Conservation (phyloP, 495 filamentous ascomycete species). For the Neurospora intermedia region DNA sequence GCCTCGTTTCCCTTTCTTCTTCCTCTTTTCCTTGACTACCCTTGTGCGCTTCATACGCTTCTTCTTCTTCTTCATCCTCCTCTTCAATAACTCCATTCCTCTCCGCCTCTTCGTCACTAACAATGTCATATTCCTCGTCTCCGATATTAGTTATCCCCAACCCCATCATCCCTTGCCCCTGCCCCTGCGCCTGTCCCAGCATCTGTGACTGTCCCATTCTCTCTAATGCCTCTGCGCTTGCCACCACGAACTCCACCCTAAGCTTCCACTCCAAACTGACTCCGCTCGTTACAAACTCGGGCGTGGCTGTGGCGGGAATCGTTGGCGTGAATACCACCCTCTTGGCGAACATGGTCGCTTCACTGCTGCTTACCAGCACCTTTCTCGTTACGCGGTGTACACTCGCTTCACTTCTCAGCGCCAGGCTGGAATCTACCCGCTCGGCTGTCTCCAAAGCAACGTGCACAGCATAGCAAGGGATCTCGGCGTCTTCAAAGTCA, state of each 20-base stretch:
- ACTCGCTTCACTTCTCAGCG: slow-evolving; percentile 72
- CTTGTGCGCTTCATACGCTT: slow-evolving; percentile 5
- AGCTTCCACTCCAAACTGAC: slow-evolving; percentile 80
- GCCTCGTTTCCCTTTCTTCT: background rate
- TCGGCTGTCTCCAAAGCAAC: slow-evolving; percentile 70
- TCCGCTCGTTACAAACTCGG: slow-evolving; percentile 80
- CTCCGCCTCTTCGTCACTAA: background rate
- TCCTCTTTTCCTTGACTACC: slow-evolving; percentile 1
- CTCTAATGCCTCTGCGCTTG: slow-evolving; percentile 17
- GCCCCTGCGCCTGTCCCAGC: background rate
- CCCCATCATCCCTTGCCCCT: background rate
- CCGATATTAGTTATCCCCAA: slow-evolving; percentile 1
- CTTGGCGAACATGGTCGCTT: slow-evolving; percentile 68
- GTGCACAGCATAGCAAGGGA: slow-evolving; percentile 71
- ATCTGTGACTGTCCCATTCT: slow-evolving; percentile 1
- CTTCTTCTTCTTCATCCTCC: slow-evolving; percentile 6
- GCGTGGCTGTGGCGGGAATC: slow-evolving; percentile 71
- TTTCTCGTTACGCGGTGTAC: slow-evolving; percentile 77
- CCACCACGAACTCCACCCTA: slow-evolving; percentile 77
- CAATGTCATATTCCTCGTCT: background rate
- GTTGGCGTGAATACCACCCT: slow-evolving; percentile 70
- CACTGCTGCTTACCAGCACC: slow-evolving; percentile 62
- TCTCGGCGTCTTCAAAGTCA: slow-evolving; percentile 63
- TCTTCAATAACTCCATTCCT: background rate
- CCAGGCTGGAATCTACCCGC: slow-evolving; percentile 63